A percentile compares a stretch with the other conserved stretches of the same genome.
Evolutionary conservation across 2,329 filamentous ascomycete species (phyloP).

Genomic region (Thielaviopsis populi): DNA sequence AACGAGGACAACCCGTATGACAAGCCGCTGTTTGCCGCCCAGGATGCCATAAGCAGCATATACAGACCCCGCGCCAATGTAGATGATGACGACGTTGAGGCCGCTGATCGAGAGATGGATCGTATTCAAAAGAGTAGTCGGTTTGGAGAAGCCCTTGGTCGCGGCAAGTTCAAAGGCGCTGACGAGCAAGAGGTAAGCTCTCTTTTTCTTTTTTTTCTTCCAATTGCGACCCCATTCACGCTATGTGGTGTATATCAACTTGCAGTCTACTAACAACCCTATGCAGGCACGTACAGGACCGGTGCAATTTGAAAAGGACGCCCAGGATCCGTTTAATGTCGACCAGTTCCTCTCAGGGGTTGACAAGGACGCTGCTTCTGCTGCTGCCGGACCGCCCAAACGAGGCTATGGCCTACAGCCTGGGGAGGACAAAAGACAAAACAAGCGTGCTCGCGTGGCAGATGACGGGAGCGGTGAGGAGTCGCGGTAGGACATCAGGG

Average conservation of each 20-base stretch:
- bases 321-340: slow-evolving; percentile 76
- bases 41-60: slow-evolving; percentile 87
- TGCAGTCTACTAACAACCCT: not conserved
- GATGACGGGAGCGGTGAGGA: slow-evolving; percentile 39
- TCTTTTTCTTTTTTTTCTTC: not conserved
- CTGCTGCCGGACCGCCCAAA: slow-evolving; percentile 37
- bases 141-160: slow-evolving; percentile 74
- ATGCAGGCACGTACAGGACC: slow-evolving; percentile 64
- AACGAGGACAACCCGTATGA: slow-evolving; percentile 98
- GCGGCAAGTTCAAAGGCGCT: slow-evolving; percentile 80
- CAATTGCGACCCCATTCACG: slow-evolving; percentile 2
- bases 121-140: slow-evolving; percentile 73
- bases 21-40: slow-evolving; percentile 89
- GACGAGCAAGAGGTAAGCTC: slow-evolving; percentile 61
- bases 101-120: slow-evolving; percentile 68
- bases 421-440: slow-evolving; percentile 34
- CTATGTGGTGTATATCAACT: slow-evolving; percentile 24
- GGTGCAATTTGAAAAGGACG: slow-evolving; percentile 91
- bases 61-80: slow-evolving; percentile 68
- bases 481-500: not conserved
- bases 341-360: slow-evolving; percentile 83
- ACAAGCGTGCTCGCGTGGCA: slow-evolving; percentile 65
- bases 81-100: slow-evolving; percentile 63
- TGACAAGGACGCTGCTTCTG: slow-evolving; percentile 37
- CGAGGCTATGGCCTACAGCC: slow-evolving; percentile 66